phyloP scores from a whole-genome alignment of 2,329 filamentous ascomycete genomes.

The Exophiala viscosa region DNA sequence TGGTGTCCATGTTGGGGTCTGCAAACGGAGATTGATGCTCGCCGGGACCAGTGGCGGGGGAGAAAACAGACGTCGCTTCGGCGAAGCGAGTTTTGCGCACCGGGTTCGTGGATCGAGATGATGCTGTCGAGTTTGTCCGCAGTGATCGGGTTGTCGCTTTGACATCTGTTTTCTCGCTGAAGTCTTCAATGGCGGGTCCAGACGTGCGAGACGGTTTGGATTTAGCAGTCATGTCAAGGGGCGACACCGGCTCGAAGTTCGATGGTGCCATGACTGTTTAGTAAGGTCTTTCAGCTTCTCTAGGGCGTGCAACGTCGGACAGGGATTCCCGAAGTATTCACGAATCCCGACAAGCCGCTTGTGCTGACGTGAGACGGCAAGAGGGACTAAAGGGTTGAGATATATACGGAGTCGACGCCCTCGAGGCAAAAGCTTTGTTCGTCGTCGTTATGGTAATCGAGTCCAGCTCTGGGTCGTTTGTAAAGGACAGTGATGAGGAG shows the following conservation, averaged over 20 bases:
- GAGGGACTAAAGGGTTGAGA: background rate
- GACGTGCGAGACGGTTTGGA: constrained; percentile 32
- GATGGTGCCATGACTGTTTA: constrained; percentile 27
- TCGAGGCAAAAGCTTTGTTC: background rate
- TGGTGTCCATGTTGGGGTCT: constrained; percentile 47
- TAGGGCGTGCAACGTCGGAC: constrained; percentile 9
- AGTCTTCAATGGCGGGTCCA: constrained; percentile 28
- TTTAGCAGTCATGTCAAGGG: constrained; percentile 37
- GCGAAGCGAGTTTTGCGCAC: constrained; percentile 61
- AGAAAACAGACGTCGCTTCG: constrained; percentile 62
- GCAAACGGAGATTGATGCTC: constrained; percentile 49
- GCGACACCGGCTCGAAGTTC: constrained; percentile 36
- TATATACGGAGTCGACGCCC: constrained; percentile 5
- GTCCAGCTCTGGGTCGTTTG: constrained; percentile 23
- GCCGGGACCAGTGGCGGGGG: constrained; percentile 52
- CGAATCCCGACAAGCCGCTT: background rate
- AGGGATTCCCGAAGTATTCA: constrained; percentile 11
- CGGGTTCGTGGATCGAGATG: constrained; percentile 42
- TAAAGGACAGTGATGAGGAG: constrained; percentile 9
- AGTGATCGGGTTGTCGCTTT: constrained; percentile 22
- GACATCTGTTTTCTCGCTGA: constrained; percentile 28
- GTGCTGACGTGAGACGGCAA: constrained; percentile 25
- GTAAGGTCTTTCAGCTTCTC: constrained; percentile 4
- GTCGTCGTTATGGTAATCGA: constrained; percentile 16
- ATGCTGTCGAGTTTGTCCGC: constrained; percentile 30